A percentile compares a stretch with the other conserved stretches of the same genome.
Conservation (phyloP, 208 protist genomes). For the Crithidia brevicula region DNA sequence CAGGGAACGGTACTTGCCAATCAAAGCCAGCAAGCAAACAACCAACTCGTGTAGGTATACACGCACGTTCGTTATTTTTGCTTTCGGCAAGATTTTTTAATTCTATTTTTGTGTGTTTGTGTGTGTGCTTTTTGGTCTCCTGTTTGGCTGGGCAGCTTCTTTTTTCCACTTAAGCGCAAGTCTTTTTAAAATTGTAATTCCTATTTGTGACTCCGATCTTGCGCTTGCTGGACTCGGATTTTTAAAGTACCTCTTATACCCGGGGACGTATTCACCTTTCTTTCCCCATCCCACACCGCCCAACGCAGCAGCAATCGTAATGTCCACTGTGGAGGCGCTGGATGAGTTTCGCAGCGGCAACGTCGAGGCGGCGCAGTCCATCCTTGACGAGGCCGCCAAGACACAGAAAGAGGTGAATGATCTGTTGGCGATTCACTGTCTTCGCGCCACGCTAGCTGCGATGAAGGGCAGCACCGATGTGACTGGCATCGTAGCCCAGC, state of each 20-base stretch:
- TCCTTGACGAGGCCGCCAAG: constrained; percentile 48
- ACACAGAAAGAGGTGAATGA: constrained; percentile 47
- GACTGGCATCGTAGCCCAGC: constrained; percentile 14
- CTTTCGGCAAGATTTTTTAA: neutral
- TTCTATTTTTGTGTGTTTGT: constrained; percentile 21
- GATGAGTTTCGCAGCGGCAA: constrained; percentile 62
- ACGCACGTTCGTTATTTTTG: too few relatives aligned
- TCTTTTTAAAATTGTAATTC: too few relatives aligned
- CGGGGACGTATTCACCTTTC: constrained; percentile 6
- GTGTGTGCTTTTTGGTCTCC: neutral
- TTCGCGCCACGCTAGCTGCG: constrained; percentile 73
- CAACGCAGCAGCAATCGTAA: neutral
- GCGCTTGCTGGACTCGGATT: too few relatives aligned
- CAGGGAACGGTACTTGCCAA: too few relatives aligned
- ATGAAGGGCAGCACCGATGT: constrained; percentile 70
- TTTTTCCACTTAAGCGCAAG: too few relatives aligned
- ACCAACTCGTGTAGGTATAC: constrained; percentile 10
- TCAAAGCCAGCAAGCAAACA: too few relatives aligned
- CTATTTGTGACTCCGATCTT: too few relatives aligned
- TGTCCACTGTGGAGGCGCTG: constrained; percentile 47
- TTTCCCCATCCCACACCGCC: neutral
- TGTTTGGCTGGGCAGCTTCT: too few relatives aligned
- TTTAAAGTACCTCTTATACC: too few relatives aligned
- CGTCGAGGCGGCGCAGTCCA: constrained; percentile 44
- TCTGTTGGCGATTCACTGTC: constrained; percentile 63